Percentiles rank a stretch among this genome's conserved stretches.
Evolutionary conservation across 306 rosid genomes (phyloP).

Genomic region (Inga oerstediana): DNA sequence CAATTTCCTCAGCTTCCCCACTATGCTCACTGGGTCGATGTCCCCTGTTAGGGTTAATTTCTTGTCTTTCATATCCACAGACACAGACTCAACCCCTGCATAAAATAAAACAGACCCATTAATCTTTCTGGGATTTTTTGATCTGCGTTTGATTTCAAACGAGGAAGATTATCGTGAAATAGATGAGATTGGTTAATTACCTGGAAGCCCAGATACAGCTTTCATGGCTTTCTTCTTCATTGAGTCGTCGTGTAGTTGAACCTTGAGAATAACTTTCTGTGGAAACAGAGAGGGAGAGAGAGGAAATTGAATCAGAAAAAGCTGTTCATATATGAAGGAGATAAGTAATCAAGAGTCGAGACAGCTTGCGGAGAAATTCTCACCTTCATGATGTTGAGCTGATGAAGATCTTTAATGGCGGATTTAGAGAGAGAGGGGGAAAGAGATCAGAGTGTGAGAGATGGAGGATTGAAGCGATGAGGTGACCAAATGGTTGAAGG

Average conservation of each 20-base stretch:
- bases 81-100: constrained; percentile 75
- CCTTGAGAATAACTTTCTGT: constrained; percentile 72
- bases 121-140: not conserved
- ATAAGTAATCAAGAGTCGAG: not conserved
- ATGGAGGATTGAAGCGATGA: not conserved
- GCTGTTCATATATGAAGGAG: not conserved
- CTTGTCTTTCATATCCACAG: constrained; percentile 67
- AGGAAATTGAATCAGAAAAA: not conserved
- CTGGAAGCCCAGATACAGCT: constrained; percentile 65
- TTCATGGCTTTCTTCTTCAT: constrained; percentile 63
- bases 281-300: not conserved
- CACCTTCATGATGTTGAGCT: constrained; percentile 41
- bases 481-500: not conserved
- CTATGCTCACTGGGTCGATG: constrained; percentile 59
- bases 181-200: constrained; percentile 45
- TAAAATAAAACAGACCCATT: not conserved
- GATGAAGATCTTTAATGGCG: not conserved
- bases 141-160: not conserved
- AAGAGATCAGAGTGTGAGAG: not conserved
- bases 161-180: not conserved
- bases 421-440: not conserved
- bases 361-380: not conserved
- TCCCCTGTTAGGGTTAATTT: constrained; percentile 73
- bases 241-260: constrained; percentile 52
- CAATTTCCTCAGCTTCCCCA: constrained; percentile 61